Evolutionary conservation across 306 rosid genomes (phyloP).

Genomic region (Sindora glabra): DNA sequence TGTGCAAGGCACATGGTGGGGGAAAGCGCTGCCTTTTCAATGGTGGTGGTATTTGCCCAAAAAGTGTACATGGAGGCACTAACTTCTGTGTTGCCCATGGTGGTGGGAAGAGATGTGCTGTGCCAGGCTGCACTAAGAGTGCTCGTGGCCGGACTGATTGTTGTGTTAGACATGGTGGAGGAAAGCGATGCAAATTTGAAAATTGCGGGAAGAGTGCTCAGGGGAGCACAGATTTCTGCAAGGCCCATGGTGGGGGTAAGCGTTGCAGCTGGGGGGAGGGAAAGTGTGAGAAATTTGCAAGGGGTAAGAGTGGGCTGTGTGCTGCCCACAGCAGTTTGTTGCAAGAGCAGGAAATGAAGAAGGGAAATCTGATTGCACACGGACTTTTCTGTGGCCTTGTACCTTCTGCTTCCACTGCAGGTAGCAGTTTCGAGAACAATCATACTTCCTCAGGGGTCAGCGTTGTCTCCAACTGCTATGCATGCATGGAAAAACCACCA

Average conservation of each 20-base stretch:
- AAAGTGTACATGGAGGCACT: slow-evolving; percentile 97
- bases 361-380: slow-evolving; percentile 66
- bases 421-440: slow-evolving; percentile 51
- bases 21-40: slow-evolving; percentile 93
- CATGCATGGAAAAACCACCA: slow-evolving; percentile 46
- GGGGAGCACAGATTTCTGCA: slow-evolving; percentile 98
- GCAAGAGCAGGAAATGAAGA: slow-evolving; percentile 47
- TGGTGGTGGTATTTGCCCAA: slow-evolving; percentile 96
- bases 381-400: slow-evolving; percentile 87
- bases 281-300: slow-evolving; percentile 85
- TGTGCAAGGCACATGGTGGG: slow-evolving; percentile 98
- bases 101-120: slow-evolving; percentile 94
- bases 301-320: slow-evolving; percentile 94
- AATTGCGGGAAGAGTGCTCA: slow-evolving; percentile 91
- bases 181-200: slow-evolving; percentile 77
- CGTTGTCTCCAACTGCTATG: slow-evolving; percentile 51
- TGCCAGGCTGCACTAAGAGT: slow-evolving; percentile 91
- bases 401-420: slow-evolving; percentile 49
- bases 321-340: slow-evolving; percentile 83
- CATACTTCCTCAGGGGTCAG: slow-evolving; percentile 62
- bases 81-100: slow-evolving; percentile 97
- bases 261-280: slow-evolving; percentile 90
- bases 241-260: slow-evolving; percentile 99
- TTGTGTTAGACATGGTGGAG: slow-evolving; percentile 96
- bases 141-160: slow-evolving; percentile 98